These are phyloP conservation scores for Asclepias syriaca DNA, from an alignment of 257 asterid species.

Conservation along the genomic window DNA sequence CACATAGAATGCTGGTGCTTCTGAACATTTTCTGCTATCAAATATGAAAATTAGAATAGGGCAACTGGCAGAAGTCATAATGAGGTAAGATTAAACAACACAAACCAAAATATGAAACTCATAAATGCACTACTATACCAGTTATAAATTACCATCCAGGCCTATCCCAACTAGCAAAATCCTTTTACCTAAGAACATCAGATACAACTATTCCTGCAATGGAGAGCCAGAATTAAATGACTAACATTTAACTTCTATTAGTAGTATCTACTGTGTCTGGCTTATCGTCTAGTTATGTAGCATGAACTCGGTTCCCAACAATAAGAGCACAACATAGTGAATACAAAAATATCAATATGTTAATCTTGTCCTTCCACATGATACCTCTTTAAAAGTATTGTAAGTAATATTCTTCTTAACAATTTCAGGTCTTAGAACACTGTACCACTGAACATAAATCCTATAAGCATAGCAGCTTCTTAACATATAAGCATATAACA, in stretches of 20 bases:
- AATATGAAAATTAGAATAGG: neutral
- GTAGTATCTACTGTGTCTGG: neutral
- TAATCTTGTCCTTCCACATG: neutral
- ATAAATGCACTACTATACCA: neutral
- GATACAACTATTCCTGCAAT: neutral
- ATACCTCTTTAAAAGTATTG: neutral
- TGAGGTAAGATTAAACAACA: neutral
- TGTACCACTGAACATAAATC: neutral
- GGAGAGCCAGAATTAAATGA: neutral
- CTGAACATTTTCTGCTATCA: conserved; percentile 36
- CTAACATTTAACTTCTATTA: neutral
- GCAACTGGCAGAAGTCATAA: neutral
- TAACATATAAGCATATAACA: neutral
- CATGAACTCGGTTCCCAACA: neutral
- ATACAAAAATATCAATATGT: neutral
- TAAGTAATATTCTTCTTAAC: neutral
- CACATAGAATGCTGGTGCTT: conserved; percentile 33
- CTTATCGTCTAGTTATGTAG: neutral
- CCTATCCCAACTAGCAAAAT: neutral
- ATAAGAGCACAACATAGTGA: neutral
- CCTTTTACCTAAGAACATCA: neutral
- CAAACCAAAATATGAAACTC: neutral
- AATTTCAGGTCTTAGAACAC: neutral
- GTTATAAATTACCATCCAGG: neutral
- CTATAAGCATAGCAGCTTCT: neutral